A percentile compares a stretch with the other conserved stretches of the same genome.
Evolutionary conservation across 2,329 filamentous ascomycete genomes (phyloP).

Genomic region (Metarhizium sp.): DNA sequence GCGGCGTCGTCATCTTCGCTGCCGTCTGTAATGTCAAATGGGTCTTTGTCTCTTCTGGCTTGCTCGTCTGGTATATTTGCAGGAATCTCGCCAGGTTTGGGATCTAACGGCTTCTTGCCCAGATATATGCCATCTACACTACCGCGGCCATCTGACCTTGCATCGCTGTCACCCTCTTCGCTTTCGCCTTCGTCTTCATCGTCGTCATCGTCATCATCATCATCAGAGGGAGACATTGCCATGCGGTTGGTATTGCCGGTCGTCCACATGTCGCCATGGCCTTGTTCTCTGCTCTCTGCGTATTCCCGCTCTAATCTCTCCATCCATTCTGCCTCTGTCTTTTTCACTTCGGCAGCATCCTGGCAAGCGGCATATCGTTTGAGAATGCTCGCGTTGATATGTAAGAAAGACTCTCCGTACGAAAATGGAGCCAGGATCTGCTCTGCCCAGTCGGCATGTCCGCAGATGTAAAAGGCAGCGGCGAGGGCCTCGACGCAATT

Average conservation of each 20-base stretch:
- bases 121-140: slow-evolving; percentile 51
- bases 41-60: slow-evolving; percentile 45
- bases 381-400: slow-evolving; percentile 78
- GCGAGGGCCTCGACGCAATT: slow-evolving; percentile 95
- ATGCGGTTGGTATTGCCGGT: slow-evolving; percentile 77
- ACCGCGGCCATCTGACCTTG: slow-evolving; percentile 27
- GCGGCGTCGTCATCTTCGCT: slow-evolving; percentile 60
- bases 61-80: slow-evolving; percentile 10
- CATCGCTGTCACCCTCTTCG: slow-evolving; percentile 28
- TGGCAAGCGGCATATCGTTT: slow-evolving; percentile 77
- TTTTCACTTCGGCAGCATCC: slow-evolving; percentile 75
- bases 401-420: slow-evolving; percentile 79
- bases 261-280: slow-evolving; percentile 75
- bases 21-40: slow-evolving; percentile 71
- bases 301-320: slow-evolving; percentile 86
- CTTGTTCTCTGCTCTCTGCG: slow-evolving; percentile 62
- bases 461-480: slow-evolving; percentile 87
- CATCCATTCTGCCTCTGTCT: slow-evolving; percentile 80
- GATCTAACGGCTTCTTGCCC: slow-evolving; percentile 37
- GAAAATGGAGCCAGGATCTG: slow-evolving; percentile 75
- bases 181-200: slow-evolving; percentile 5
- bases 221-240: slow-evolving; percentile 43
- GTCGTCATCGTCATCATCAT: slow-evolving; percentile 38
- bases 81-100: slow-evolving; percentile 6
- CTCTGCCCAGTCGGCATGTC: slow-evolving; percentile 83